Conservation (phyloP, 192 early-diverging fungal species). For the Mortierella alpina region DNA sequence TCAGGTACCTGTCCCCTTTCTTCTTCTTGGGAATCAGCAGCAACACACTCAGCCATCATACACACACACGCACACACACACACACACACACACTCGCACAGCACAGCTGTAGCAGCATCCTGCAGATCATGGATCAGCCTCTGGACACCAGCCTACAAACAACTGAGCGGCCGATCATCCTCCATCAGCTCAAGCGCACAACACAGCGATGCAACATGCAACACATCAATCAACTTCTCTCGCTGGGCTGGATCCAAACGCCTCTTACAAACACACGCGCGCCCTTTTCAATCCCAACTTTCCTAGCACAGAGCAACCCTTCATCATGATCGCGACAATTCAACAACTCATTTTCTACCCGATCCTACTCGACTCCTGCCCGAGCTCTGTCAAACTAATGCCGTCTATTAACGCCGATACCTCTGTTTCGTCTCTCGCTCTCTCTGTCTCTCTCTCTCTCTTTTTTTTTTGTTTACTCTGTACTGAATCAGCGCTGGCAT, state of each 20-base stretch:
- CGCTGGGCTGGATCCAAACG: no score
- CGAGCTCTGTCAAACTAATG: not conserved
- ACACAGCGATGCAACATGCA: no score
- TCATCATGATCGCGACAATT: not conserved
- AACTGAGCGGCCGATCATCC: no score
- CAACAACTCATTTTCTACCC: not conserved
- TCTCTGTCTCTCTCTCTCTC: no score
- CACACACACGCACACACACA: not conserved
- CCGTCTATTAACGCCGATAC: not conserved
- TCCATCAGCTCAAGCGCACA: no score
- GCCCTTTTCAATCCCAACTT: not conserved
- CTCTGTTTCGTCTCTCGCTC: no score
- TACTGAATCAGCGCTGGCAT: constrained; percentile 61
- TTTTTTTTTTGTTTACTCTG: not conserved
- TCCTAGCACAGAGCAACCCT: not conserved
- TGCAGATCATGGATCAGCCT: not conserved
- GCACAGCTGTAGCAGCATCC: not conserved
- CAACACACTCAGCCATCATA: not conserved
- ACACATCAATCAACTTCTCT: no score
- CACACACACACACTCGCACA: not conserved
- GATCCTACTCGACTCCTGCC: not conserved
- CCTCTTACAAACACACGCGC: not conserved
- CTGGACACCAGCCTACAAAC: not conserved
- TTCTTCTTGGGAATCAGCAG: not conserved
- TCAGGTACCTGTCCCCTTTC: constrained; percentile 23